Conservation (phyloP, 192 early-diverging fungal genomes). For the Mortierella antarctica region DNA sequence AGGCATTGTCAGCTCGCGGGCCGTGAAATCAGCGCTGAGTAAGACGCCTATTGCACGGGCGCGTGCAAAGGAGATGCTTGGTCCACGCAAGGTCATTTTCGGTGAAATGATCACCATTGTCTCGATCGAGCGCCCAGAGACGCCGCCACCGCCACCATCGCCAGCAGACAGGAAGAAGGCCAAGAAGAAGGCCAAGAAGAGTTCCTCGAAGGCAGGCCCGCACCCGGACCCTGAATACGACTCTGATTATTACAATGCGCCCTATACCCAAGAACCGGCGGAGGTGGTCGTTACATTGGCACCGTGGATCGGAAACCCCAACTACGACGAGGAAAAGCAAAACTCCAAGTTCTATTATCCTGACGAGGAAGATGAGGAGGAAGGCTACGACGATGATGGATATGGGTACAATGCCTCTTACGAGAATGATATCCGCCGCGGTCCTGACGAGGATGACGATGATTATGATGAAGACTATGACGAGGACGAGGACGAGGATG, state of each 20-base stretch:
- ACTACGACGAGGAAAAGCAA: constrained; percentile 39
- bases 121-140: constrained; percentile 16
- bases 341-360: constrained; percentile 37
- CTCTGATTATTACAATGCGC: constrained; percentile 23
- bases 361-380: constrained; percentile 7
- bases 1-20: too few relatives aligned
- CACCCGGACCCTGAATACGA: constrained; percentile 41
- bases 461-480: constrained; percentile 23
- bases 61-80: constrained; percentile 11
- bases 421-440: constrained; percentile 1
- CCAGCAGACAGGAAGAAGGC: neutral
- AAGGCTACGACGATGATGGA: constrained; percentile 30
- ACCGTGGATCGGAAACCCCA: constrained; percentile 50
- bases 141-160: constrained; percentile 10
- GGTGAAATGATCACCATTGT: constrained; percentile 46
- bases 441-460: constrained; percentile 22
- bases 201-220: constrained; percentile 1
- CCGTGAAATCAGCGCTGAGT: constrained; percentile 24
- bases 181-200: constrained; percentile 33
- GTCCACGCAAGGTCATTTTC: constrained; percentile 36
- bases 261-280: constrained; percentile 35
- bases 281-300: constrained; percentile 35
- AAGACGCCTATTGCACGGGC: constrained; percentile 23
- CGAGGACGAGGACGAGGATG: constrained; percentile 17
- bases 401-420: constrained; percentile 9